These are phyloP conservation scores for Naganishia kalamii DNA, from an alignment of 768 basidiomycete genomes.

Conservation along the genomic window DNA sequence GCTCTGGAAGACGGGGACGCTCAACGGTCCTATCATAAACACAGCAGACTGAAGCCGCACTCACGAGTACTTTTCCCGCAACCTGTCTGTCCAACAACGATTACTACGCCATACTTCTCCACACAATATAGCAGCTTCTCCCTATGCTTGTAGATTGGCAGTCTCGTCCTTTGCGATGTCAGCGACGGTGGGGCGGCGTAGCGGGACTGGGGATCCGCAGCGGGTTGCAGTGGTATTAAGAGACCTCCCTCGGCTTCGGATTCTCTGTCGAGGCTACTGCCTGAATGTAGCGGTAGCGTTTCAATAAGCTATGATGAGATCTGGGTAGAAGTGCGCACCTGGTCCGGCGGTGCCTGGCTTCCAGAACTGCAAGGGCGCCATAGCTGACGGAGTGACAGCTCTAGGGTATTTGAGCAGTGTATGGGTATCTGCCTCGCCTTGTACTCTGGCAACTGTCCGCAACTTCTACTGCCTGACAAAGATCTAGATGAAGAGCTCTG, in stretches of 20 bases:
- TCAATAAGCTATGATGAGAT: neutral
- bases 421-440: too few relatives aligned
- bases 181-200: conserved; percentile 55
- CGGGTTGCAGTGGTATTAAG: conserved; percentile 48
- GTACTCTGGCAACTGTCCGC: too few relatives aligned
- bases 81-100: conserved; percentile 84
- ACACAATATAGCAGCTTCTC: conserved; percentile 73
- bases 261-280: conserved; percentile 73
- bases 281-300: conserved; percentile 47
- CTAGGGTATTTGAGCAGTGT: too few relatives aligned
- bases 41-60: conserved; percentile 43
- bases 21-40: too few relatives aligned
- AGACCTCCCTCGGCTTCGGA: conserved; percentile 68
- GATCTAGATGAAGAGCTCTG: too few relatives aligned
- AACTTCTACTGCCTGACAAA: too few relatives aligned
- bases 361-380: conserved; percentile 37
- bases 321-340: conserved; percentile 25
- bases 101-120: conserved; percentile 73
- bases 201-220: conserved; percentile 52
- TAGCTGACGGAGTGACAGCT: too few relatives aligned
- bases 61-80: conserved; percentile 96
- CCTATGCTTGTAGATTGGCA: conserved; percentile 91
- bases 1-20: conserved; percentile 55
- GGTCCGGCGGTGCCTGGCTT: conserved; percentile 46
- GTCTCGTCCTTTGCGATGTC: conserved; percentile 66